phyloP scores from a whole-genome alignment of 164 flowering plant species.

The grape (Vitis vinifera) region ASM3070453v1 NC_081808.1:10245001-10245500 shows the following conservation, averaged over 20 bases:
- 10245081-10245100: conserved; percentile 49
- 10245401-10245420: conserved; percentile 34
- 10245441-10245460: too few species aligned
- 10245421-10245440: conserved; percentile 43
- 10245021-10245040: conserved; percentile 27
- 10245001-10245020: neutral
- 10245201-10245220: conserved; percentile 56
- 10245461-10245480: too few species aligned
- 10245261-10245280: conserved; percentile 39
- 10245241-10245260: conserved; percentile 9
- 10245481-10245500: too few species aligned
- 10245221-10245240: conserved; percentile 32
- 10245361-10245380: conserved; percentile 36
- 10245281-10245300: conserved; percentile 40
- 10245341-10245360: conserved; percentile 18
- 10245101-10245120: conserved; percentile 61
- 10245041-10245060: conserved; percentile 33
- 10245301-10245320: conserved; percentile 28
- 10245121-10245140: conserved; percentile 42
- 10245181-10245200: conserved; percentile 34
- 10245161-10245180: conserved; percentile 44
- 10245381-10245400: conserved; percentile 32
- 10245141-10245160: conserved; percentile 33
- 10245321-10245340: conserved; percentile 11
- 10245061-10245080: conserved; percentile 46